A percentile compares a stretch with the other conserved stretches of the same genome.
phyloP scores from a whole-genome alignment of 805 yeast species.

The Candida pseudoglaebosa region DNA sequence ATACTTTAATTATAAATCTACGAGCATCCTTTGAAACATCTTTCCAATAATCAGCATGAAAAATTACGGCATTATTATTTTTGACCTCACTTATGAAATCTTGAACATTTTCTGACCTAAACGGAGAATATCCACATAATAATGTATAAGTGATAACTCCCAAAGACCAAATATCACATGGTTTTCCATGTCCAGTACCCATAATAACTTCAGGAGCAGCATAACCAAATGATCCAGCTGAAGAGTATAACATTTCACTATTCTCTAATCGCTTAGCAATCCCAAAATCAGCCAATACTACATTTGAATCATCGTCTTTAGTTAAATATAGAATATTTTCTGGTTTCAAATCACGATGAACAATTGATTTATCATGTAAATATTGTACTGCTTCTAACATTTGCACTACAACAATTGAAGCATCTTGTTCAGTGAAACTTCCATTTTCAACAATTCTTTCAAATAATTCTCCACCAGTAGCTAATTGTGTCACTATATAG shows the following conservation, averaged over 20 bases:
- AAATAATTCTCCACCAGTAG: constrained; percentile 94
- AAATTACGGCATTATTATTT: constrained; percentile 69
- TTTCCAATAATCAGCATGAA: constrained; percentile 85
- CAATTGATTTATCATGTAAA: constrained; percentile 72
- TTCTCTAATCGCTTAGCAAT: constrained; percentile 74
- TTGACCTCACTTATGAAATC: constrained; percentile 80
- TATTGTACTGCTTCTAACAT: constrained; percentile 75
- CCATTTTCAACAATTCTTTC: constrained; percentile 81
- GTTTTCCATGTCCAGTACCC: constrained; percentile 85
- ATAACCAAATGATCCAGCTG: constrained; percentile 93
- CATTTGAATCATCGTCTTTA: constrained; percentile 51
- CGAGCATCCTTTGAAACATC: constrained; percentile 78
- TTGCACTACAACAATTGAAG: constrained; percentile 69
- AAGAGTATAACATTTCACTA: constrained; percentile 59
- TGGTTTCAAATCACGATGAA: constrained; percentile 92
- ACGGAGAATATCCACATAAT: constrained; percentile 89
- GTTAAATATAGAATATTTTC: constrained; percentile 80
- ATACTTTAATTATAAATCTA: constrained; percentile 65
- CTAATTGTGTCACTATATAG: constrained; percentile 89
- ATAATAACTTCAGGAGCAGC: constrained; percentile 93
- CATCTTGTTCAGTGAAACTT: constrained; percentile 84
- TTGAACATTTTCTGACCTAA: constrained; percentile 74
- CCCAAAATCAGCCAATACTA: constrained; percentile 94
- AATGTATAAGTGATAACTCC: constrained; percentile 92
- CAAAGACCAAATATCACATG: constrained; percentile 94